Conservation (phyloP, 2,329 filamentous ascomycete genomes). For the Teratosphaeria epicoccoides region DNA sequence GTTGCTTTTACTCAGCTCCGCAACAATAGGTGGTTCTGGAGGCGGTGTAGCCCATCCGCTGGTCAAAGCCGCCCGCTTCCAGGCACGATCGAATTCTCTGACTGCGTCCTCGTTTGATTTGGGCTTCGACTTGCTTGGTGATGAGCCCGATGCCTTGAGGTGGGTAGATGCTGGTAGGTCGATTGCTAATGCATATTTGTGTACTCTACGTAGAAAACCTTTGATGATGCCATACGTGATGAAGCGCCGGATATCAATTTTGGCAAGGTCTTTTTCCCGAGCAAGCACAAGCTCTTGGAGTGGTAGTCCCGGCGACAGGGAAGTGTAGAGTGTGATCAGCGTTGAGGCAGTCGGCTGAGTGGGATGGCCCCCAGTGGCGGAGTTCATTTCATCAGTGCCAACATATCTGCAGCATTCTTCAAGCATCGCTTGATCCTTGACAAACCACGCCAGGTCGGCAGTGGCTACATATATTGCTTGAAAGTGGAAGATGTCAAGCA, state of each 20-base stretch:
- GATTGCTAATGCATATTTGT: conserved; percentile 69
- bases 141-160: conserved; percentile 6
- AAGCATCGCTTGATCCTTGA: conserved; percentile 64
- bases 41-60: conserved; percentile 22
- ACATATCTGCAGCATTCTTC: conserved; percentile 85
- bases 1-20: conserved; percentile 26
- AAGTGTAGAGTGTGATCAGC: conserved; percentile 74
- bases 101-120: conserved; percentile 12
- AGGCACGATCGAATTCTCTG: conserved; percentile 22
- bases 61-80: conserved; percentile 24
- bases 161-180: conserved; percentile 4
- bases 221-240: conserved; percentile 96
- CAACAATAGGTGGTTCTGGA: conserved; percentile 11
- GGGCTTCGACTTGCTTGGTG: conserved; percentile 9
- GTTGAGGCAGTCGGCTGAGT: conserved; percentile 3
- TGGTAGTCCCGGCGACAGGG: conserved; percentile 72
- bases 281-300: conserved; percentile 77
- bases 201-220: conserved; percentile 81
- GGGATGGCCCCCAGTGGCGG: background rate
- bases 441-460: conserved; percentile 66
- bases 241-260: conserved; percentile 79
- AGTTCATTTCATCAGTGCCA: conserved; percentile 32
- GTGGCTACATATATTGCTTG: conserved; percentile 80
- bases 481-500: conserved; percentile 94
- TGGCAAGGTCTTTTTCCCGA: conserved; percentile 59